Percentiles rank a stretch among this genome's conserved stretches.
Conservation (phyloP, 2,329 filamentous ascomycete species). For the Tolypocladium amazonense region DNA sequence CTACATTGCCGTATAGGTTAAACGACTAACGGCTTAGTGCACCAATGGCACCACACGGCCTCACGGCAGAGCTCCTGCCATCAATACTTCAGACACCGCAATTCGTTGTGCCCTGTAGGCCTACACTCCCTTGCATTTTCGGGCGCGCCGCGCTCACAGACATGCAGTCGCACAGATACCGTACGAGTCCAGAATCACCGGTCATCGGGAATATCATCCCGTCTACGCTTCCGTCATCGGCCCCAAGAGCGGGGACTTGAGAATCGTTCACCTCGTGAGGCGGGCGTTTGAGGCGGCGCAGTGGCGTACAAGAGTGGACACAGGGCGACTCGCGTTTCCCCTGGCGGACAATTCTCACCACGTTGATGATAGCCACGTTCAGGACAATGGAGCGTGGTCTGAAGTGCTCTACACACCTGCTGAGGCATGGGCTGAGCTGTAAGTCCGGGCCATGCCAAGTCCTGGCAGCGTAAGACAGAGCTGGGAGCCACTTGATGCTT, state of each 20-base stretch:
- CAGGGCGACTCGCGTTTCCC: slow-evolving; percentile 19
- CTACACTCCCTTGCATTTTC: background rate
- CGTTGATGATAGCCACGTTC: slow-evolving; percentile 3
- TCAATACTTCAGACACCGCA: slow-evolving; percentile 18
- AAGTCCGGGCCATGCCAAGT: background rate
- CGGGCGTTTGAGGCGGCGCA: slow-evolving; percentile 14
- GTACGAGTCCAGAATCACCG: slow-evolving; percentile 18
- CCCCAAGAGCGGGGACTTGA: slow-evolving; percentile 13
- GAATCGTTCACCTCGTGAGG: slow-evolving; percentile 16
- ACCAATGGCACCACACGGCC: slow-evolving; percentile 11
- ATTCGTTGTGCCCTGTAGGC: slow-evolving; percentile 24
- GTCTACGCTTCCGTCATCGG: slow-evolving; percentile 20
- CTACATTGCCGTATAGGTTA: background rate
- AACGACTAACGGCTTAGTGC: slow-evolving; percentile 11
- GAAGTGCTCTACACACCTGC: background rate
- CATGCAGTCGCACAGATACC: slow-evolving; percentile 17
- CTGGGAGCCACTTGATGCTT: too few species aligned
- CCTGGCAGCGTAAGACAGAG: too few species aligned
- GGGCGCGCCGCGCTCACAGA: background rate
- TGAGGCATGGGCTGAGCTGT: background rate
- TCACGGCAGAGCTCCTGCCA: slow-evolving; percentile 16
- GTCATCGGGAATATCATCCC: slow-evolving; percentile 16
- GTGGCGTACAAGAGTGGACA: slow-evolving; percentile 17
- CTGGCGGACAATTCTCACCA: slow-evolving; percentile 5
- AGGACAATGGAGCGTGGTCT: background rate